Evolutionary conservation across 2,329 filamentous ascomycete species (phyloP).

Genomic region (Penicillium sp.): DNA sequence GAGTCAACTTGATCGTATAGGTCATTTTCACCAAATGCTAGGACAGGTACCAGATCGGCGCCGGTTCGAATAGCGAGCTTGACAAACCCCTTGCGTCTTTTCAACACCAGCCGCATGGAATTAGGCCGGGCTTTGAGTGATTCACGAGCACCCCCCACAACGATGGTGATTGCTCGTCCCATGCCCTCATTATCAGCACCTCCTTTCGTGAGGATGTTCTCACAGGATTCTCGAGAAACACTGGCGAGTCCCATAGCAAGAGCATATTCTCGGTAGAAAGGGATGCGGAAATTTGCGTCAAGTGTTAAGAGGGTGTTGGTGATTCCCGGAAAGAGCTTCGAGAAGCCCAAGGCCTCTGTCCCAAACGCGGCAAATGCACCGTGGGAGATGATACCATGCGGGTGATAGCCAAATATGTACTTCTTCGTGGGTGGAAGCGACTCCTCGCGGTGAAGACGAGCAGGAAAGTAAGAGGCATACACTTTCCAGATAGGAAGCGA

Average conservation of each 20-base stretch:
- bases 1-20: conserved; percentile 86
- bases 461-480: conserved; percentile 91
- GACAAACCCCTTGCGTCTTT: conserved; percentile 83
- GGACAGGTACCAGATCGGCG: conserved; percentile 88
- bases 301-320: conserved; percentile 90
- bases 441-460: conserved; percentile 77
- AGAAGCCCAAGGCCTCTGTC: conserved; percentile 84
- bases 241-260: conserved; percentile 81
- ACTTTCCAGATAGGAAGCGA: conserved; percentile 75
- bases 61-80: conserved; percentile 88
- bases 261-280: conserved; percentile 92
- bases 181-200: conserved; percentile 75
- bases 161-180: conserved; percentile 94
- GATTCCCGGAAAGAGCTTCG: conserved; percentile 85
- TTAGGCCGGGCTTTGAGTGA: conserved; percentile 83
- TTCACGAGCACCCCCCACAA: conserved; percentile 87
- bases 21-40: conserved; percentile 94
- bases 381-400: conserved; percentile 94
- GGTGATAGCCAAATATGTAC: conserved; percentile 96
- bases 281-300: conserved; percentile 93
- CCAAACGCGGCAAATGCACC: conserved; percentile 91
- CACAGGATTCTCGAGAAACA: conserved; percentile 86
- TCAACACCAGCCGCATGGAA: conserved; percentile 71
- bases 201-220: conserved; percentile 78
- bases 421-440: conserved; percentile 75